Base-by-base conservation (phyloP, 164 flowering plant genomes). In the Akebia trifoliata region DNA sequence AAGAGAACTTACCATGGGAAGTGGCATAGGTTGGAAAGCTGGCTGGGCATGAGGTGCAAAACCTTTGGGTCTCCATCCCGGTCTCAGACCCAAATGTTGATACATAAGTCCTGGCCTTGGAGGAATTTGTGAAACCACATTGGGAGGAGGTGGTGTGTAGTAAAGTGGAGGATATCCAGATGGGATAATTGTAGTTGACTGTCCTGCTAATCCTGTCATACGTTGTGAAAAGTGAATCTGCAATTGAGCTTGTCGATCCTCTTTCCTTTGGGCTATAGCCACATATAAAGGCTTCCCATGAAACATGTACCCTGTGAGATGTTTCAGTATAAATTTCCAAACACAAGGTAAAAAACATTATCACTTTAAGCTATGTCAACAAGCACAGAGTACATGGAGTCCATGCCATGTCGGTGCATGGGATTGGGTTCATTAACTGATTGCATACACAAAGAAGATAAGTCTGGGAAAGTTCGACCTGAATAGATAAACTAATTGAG, bases 261-360 rank as follows among this genome's bases (percentile, higher is more conserved):
- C 36, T 2, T 9, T 38, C 6, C 11, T 4, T 7, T 56, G 34
- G 1, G 47, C 49, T 14, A 35, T 32, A 8, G 54, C 54, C 17
- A 30, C 54, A 14, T 43, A 50, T 50, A 50, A 50, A n/a, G 54
- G 54, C 20, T 50, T 50, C 14, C 54, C 54, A 28, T 30, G 54
- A 50, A 50, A 12, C 9, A 28, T 50, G 36, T 12, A 50, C 2
- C 54, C 54, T 50, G 54, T 43, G 47, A 43, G 8, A 18, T 43
- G 21, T 43, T 8, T 43, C n/a, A n/a, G n/a, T n/a, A n/a, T n/a
- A n/a, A n/a, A n/a, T n/a, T n/a, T n/a, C n/a, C n/a, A n/a, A n/a
- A n/a, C n/a, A n/a, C n/a, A n/a, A n/a, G n/a, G n/a, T n/a, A n/a
- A n/a, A n/a, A n/a, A n/a, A n/a, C n/a, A n/a, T n/a, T n/a, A n/a